Conservation (phyloP, 768 basidiomycete genomes). For the Lactarius vividus region DNA sequence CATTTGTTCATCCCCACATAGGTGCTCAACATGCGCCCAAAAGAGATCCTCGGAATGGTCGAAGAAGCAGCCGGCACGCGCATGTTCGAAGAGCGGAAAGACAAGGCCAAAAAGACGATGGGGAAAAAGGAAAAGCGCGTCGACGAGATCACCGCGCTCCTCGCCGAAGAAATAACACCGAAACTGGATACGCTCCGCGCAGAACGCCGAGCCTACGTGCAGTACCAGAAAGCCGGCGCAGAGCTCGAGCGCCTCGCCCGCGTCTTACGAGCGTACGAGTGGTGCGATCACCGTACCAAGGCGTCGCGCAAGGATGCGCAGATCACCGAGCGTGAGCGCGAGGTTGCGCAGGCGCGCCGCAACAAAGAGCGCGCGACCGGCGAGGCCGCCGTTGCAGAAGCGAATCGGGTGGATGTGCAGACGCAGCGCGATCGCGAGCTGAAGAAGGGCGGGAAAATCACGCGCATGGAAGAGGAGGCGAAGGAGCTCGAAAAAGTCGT, state of each 20-base stretch:
- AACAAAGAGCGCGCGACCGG: slow-evolving; percentile 48
- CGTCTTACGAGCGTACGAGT: slow-evolving; percentile 84
- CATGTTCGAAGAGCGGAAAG: slow-evolving; percentile 99
- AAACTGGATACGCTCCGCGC: slow-evolving; percentile 87
- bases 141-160: slow-evolving; percentile 76
- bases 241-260: slow-evolving; percentile 87
- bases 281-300: slow-evolving; percentile 59
- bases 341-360: slow-evolving; percentile 46
- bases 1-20: slow-evolving; percentile 30
- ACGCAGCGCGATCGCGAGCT: slow-evolving; percentile 83
- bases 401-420: slow-evolving; percentile 60
- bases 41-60: slow-evolving; percentile 97
- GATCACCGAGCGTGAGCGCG: slow-evolving; percentile 48
- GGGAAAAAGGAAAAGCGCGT: slow-evolving; percentile 95
- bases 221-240: slow-evolving; percentile 83
- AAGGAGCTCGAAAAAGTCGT: slow-evolving; percentile 74
- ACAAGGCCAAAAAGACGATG: slow-evolving; percentile 95
- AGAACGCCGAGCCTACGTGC: slow-evolving; percentile 86
- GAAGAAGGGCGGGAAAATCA: slow-evolving; percentile 89
- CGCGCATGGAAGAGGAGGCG: slow-evolving; percentile 78
- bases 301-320: slow-evolving; percentile 55
- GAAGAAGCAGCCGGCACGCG: slow-evolving; percentile 98
- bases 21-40: slow-evolving; percentile 97
- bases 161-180: slow-evolving; percentile 89
- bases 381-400: slow-evolving; percentile 65